phyloP scores from a whole-genome alignment of 139 green algal species.

The Edaphochlamys debaryana region DNA sequence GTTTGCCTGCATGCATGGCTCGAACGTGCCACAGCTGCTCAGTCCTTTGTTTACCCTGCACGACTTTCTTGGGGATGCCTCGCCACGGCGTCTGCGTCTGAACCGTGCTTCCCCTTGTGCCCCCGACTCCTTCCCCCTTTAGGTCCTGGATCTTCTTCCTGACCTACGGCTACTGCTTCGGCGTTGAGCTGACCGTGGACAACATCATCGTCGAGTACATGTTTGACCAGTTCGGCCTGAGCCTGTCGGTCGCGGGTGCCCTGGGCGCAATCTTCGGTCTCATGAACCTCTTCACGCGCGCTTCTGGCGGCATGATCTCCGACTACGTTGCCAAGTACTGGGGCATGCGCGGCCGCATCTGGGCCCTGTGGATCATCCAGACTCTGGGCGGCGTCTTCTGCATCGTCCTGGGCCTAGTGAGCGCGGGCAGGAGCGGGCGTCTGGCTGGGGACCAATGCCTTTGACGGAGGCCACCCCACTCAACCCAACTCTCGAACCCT shows the following conservation, averaged over 20 bases:
- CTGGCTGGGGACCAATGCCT: no score
- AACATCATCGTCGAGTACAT: slow-evolving; percentile 80
- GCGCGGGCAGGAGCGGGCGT: no score
- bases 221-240: slow-evolving; percentile 84
- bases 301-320: slow-evolving; percentile 77
- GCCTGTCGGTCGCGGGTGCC: slow-evolving; percentile 41
- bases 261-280: slow-evolving; percentile 78
- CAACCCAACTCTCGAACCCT: no score
- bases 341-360: slow-evolving; percentile 88
- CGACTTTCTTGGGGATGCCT: no score
- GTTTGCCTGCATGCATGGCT: no score
- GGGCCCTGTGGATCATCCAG: slow-evolving; percentile 75
- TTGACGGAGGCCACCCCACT: no score
- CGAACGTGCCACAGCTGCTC: no score
- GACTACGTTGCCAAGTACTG: slow-evolving; percentile 61
- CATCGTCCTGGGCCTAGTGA: slow-evolving; percentile 85
- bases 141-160: slow-evolving; percentile 69
- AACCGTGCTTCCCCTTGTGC: no score
- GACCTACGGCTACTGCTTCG: slow-evolving; percentile 87
- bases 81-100: no score
- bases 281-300: slow-evolving; percentile 92
- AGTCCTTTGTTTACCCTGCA: no score
- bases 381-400: slow-evolving; percentile 81
- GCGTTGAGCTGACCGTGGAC: slow-evolving; percentile 87
- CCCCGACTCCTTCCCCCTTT: not conserved